Conservation (phyloP, 192 early-diverging fungal genomes). For the Backusella mclennaniae region DNA sequence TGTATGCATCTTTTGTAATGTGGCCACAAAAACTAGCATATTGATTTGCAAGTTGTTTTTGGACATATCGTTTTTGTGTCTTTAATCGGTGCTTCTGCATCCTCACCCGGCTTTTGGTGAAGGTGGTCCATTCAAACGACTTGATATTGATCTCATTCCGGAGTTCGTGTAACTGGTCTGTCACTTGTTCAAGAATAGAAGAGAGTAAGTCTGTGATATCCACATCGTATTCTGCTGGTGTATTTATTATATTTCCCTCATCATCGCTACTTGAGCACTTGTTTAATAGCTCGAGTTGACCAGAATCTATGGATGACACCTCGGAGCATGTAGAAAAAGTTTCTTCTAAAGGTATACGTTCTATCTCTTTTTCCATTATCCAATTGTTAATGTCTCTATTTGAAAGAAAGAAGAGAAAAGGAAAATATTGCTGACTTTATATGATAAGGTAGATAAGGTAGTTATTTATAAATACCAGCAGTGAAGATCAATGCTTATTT, state of each 20-base stretch:
- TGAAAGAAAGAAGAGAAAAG: background rate
- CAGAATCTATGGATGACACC: background rate
- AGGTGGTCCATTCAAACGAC: slow-evolving; percentile 23
- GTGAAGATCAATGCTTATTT: background rate
- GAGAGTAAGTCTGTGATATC: slow-evolving; percentile 38
- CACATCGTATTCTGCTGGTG: slow-evolving; percentile 20
- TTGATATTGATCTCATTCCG: slow-evolving; percentile 14
- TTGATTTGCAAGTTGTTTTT: slow-evolving; percentile 14
- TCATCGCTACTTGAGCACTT: background rate
- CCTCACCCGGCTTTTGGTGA: slow-evolving; percentile 15
- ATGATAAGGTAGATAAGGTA: background rate
- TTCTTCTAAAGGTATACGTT: background rate
- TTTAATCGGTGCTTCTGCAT: slow-evolving; percentile 26
- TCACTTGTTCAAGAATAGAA: slow-evolving; percentile 27
- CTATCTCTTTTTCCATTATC: background rate
- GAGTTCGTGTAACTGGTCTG: slow-evolving; percentile 29
- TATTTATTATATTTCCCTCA: background rate
- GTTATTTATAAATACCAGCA: background rate
- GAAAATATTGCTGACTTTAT: background rate
- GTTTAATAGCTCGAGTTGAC: background rate
- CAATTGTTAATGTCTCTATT: background rate
- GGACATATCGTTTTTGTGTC: slow-evolving; percentile 7
- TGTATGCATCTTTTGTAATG: slow-evolving; percentile 35
- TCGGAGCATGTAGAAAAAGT: background rate
- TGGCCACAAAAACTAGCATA: slow-evolving; percentile 21